A percentile compares a stretch with the other conserved stretches of the same genome.
Conservation (phyloP, 2,329 filamentous ascomycete genomes). For the Ilyonectria sp. region DNA sequence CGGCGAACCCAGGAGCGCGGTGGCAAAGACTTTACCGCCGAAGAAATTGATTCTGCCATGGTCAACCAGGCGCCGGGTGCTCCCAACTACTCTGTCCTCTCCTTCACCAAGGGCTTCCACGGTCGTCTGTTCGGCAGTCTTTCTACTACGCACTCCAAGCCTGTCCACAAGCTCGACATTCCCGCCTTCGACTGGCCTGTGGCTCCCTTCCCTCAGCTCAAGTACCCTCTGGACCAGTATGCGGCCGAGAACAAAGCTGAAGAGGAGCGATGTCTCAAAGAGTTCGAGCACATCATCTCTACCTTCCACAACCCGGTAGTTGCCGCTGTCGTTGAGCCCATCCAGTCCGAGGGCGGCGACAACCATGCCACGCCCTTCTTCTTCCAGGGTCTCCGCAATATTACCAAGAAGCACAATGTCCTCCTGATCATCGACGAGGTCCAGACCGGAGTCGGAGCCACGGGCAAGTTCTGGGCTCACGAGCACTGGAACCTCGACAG, state of each 20-base stretch:
- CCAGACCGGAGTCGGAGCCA: slow-evolving; percentile 92
- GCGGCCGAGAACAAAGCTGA: slow-evolving; percentile 83
- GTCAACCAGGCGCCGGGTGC: slow-evolving; percentile 83
- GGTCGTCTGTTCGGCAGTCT: slow-evolving; percentile 89
- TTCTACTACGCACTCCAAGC: slow-evolving; percentile 90
- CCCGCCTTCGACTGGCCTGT: slow-evolving; percentile 95
- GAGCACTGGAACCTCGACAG: slow-evolving; percentile 88
- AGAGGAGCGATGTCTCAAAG: slow-evolving; percentile 83
- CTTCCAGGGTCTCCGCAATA: slow-evolving; percentile 84
- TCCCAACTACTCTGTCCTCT: slow-evolving; percentile 84
- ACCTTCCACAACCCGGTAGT: slow-evolving; percentile 84
- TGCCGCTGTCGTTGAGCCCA: slow-evolving; percentile 87
- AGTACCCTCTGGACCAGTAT: slow-evolving; percentile 87
- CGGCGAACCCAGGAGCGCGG: slow-evolving; percentile 85
- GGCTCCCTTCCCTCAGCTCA: slow-evolving; percentile 85
- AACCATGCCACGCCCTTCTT: slow-evolving; percentile 91
- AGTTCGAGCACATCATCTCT: slow-evolving; percentile 84
- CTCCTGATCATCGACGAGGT: slow-evolving; percentile 90
- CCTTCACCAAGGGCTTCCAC: slow-evolving; percentile 90
- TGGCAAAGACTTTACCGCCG: slow-evolving; percentile 80
- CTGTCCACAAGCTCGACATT: slow-evolving; percentile 95
- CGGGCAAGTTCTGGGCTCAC: slow-evolving; percentile 95
- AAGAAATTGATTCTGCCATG: slow-evolving; percentile 83
- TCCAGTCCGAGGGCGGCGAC: slow-evolving; percentile 93
- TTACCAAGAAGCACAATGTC: slow-evolving; percentile 82